Evolutionary conservation across 2,329 filamentous ascomycete genomes (phyloP).

Genomic region (Penicillium sp.): DNA sequence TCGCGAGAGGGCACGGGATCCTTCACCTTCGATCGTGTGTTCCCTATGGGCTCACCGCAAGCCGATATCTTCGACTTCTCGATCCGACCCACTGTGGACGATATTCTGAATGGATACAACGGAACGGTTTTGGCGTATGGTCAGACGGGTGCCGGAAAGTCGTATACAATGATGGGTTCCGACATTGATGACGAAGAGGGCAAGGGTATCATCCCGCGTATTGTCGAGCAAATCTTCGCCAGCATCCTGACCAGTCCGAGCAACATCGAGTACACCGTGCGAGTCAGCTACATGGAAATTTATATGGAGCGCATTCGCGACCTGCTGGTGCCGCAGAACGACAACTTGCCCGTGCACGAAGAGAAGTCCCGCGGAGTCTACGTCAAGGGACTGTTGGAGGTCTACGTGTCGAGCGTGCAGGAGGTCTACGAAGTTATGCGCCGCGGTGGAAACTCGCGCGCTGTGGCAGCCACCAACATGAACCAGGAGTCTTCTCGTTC

Average conservation of each 20-base stretch:
- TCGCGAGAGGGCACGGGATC: constrained; percentile 78
- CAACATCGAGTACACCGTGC: constrained; percentile 97
- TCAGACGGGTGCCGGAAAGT: constrained; percentile 97
- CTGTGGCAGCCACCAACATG: constrained; percentile 98
- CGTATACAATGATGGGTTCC: constrained; percentile 97
- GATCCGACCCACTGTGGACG: constrained; percentile 91
- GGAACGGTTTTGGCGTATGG: constrained; percentile 98
- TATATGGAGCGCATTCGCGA: constrained; percentile 99
- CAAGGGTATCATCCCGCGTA: constrained; percentile 93
- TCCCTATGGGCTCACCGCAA: constrained; percentile 89
- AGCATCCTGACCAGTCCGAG: constrained; percentile 89
- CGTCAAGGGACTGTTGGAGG: constrained; percentile 90
- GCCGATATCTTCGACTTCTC: constrained; percentile 97
- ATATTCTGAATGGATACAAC: constrained; percentile 98
- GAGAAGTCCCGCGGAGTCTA: constrained; percentile 96
- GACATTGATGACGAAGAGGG: constrained; percentile 88
- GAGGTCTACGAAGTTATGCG: constrained; percentile 98
- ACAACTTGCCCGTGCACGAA: constrained; percentile 96
- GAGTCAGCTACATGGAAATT: constrained; percentile 99
- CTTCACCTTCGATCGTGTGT: constrained; percentile 97
- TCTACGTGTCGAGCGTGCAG: constrained; percentile 92
- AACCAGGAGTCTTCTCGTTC: constrained; percentile 98
- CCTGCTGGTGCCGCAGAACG: constrained; percentile 86
- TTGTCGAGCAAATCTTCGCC: constrained; percentile 95
- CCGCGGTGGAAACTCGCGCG: constrained; percentile 82